Evolutionary conservation across 78 protist species (phyloP), one percentile per base, ranked within the genome.

Genomic region (Polysphondylium violaceum): DNA sequence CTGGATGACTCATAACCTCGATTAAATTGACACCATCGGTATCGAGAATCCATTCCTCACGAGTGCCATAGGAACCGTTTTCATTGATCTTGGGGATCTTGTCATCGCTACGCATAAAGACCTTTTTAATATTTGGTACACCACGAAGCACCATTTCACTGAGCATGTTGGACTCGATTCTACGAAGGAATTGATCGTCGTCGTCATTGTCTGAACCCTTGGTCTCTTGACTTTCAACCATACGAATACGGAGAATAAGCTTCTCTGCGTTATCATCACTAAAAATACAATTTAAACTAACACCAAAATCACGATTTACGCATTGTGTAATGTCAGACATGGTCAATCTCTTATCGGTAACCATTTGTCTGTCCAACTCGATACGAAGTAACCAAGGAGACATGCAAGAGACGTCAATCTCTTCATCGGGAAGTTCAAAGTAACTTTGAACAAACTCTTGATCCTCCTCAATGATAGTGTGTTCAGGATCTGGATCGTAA

Each of bases 401-500:
- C 75, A 93, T 25, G 19, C 31, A 17, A 23, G 51, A 85, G n/a
- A 55, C 75, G 23, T 31, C 74, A 56, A 73, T 59, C 14, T 43
- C 76, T 5, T 73, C 94, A 63, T 88, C 95, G 19, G 74, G 81
- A 53, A 92, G 11, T 27, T 27, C 74, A 25, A 78, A 95, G 85
- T 95, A 97, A 40, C 25, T 44, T 21, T 72, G 56, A n/a, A 97
- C 86, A 27, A 98, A 81, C 40, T 55, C 94, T 11, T 27, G 44
- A 74, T 99, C 99, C 35, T 93, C 98, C 25, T 56, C 88, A 47
- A 98, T 85, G 25, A 89, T 51, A 1, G 99, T 92, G 12, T 40
- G 11, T 17, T 4, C 2, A n/a, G 88, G 91, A 44, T 96, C 95
- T 19, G 99, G 99, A 35, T 99, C 99, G 76, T 96, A 99, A 72